phyloP scores from a whole-genome alignment of 345 rosid genomes.

The Carallia brachiata region DNA sequence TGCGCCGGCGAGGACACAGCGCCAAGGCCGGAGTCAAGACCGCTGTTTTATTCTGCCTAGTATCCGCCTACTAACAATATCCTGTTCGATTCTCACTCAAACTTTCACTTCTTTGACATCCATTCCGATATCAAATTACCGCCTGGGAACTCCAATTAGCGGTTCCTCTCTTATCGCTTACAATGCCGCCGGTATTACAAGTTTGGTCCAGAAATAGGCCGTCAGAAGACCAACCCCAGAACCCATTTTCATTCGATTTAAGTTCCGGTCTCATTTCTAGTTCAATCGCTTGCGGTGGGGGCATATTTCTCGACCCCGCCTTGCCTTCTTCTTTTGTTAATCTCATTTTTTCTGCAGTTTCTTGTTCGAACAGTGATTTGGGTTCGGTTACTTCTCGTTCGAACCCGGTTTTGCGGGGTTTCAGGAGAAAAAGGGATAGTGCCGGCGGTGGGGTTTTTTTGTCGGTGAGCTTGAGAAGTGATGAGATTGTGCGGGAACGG shows the following conservation, averaged over 20 bases:
- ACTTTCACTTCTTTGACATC: background rate
- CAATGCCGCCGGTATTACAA: slow-evolving; percentile 39
- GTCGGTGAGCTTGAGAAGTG: slow-evolving; percentile 54
- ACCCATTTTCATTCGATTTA: slow-evolving; percentile 11
- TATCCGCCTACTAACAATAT: background rate
- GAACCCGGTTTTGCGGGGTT: slow-evolving; percentile 12
- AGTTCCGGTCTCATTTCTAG: background rate
- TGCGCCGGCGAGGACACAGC: slow-evolving; percentile 35
- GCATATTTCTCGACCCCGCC: slow-evolving; percentile 57
- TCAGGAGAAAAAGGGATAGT: no score
- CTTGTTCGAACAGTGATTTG: slow-evolving; percentile 7
- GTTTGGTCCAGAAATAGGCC: slow-evolving; percentile 22
- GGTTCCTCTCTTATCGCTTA: background rate
- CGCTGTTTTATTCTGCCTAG: slow-evolving; percentile 1
- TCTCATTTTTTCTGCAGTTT: slow-evolving; percentile 31
- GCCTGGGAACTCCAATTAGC: background rate
- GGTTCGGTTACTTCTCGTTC: slow-evolving; percentile 16
- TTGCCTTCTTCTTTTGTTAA: slow-evolving; percentile 43
- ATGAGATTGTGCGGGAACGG: slow-evolving; percentile 25
- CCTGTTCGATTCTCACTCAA: background rate
- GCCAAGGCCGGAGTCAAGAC: slow-evolving; percentile 16
- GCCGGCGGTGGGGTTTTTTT: slow-evolving; percentile 18
- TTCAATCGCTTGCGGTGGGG: slow-evolving; percentile 31
- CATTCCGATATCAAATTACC: background rate
- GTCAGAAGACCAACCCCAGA: slow-evolving; percentile 10